A percentile compares a stretch with the other conserved stretches of the same genome.
phyloP scores from a whole-genome alignment of 352 stramenopile species.

The Pythium utonaiense region DNA sequence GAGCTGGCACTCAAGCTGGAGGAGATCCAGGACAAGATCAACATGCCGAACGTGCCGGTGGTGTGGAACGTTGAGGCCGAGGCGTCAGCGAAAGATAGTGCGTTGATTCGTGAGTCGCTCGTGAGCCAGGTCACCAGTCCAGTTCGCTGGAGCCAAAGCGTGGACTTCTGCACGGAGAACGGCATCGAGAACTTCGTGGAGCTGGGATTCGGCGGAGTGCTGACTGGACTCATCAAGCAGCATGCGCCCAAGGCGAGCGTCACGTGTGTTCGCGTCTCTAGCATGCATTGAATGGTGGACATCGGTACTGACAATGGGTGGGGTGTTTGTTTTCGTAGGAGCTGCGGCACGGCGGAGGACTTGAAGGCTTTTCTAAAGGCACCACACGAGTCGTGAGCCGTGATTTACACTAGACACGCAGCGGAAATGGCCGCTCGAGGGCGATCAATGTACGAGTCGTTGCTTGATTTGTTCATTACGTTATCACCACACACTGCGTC shows the following conservation, averaged over 20 bases:
- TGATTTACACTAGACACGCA: background rate
- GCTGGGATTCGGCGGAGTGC: constrained; percentile 61
- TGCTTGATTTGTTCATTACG: constrained; percentile 13
- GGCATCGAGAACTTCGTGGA: constrained; percentile 60
- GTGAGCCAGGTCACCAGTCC: constrained; percentile 58
- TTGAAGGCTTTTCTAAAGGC: constrained; percentile 43
- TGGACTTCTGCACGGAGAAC: constrained; percentile 65
- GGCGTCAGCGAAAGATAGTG: constrained; percentile 34
- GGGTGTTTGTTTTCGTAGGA: constrained; percentile 23
- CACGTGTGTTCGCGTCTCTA: constrained; percentile 21
- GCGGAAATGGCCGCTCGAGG: background rate
- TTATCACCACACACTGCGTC: background rate
- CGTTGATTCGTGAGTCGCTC: constrained; percentile 43
- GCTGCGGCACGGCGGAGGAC: constrained; percentile 56
- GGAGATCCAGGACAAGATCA: constrained; percentile 30
- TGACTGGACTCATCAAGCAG: constrained; percentile 75
- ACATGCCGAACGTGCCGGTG: constrained; percentile 45
- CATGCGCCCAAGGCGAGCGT: constrained; percentile 34
- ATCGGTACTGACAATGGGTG: no score
- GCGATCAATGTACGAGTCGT: constrained; percentile 9
- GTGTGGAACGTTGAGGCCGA: constrained; percentile 79
- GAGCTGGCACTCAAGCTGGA: constrained; percentile 41
- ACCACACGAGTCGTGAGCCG: background rate
- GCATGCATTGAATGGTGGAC: no score
- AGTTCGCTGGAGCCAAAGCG: constrained; percentile 76